phyloP scores from a whole-genome alignment of 2,329 filamentous ascomycete species.

The Beauveria bassiana region DNA sequence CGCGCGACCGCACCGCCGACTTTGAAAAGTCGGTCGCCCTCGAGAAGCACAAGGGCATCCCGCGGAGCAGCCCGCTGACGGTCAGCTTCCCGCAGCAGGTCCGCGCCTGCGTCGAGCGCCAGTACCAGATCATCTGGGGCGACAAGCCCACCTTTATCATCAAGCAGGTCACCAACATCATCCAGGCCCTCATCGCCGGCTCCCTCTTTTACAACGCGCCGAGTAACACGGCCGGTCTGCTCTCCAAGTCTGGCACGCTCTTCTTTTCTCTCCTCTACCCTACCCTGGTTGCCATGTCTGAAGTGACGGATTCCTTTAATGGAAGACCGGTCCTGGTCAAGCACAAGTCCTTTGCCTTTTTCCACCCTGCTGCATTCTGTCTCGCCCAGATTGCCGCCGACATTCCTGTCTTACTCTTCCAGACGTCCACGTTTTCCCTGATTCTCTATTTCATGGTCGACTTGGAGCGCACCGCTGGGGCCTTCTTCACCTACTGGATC shows the following conservation, averaged over 20 bases:
- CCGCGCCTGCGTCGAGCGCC: conserved; percentile 46
- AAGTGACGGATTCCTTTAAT: conserved; percentile 55
- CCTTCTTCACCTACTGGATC: conserved; percentile 60
- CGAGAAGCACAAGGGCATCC: conserved; percentile 48
- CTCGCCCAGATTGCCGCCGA: conserved; percentile 47
- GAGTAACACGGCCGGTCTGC: conserved; percentile 49
- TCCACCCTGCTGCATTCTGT: conserved; percentile 52
- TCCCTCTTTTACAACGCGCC: conserved; percentile 62
- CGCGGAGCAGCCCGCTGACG: conserved; percentile 47
- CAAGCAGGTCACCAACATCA: conserved; percentile 50
- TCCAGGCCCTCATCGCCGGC: conserved; percentile 54
- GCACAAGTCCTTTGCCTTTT: conserved; percentile 50
- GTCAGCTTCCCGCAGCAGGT: conserved; percentile 48
- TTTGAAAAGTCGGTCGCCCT: conserved; percentile 45
- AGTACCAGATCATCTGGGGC: conserved; percentile 59
- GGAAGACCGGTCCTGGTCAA: conserved; percentile 53
- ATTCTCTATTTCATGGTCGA: conserved; percentile 62
- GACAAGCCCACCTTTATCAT: conserved; percentile 57
- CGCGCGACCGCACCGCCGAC: conserved; percentile 39
- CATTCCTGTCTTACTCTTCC: conserved; percentile 48
- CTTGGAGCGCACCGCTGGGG: conserved; percentile 59
- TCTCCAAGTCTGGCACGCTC: conserved; percentile 54
- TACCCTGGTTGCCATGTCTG: conserved; percentile 54
- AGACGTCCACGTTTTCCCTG: conserved; percentile 49
- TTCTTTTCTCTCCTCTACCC: conserved; percentile 60